Conservation (phyloP, 2,329 filamentous ascomycete species). For the Fusarium transvaalense region DNA sequence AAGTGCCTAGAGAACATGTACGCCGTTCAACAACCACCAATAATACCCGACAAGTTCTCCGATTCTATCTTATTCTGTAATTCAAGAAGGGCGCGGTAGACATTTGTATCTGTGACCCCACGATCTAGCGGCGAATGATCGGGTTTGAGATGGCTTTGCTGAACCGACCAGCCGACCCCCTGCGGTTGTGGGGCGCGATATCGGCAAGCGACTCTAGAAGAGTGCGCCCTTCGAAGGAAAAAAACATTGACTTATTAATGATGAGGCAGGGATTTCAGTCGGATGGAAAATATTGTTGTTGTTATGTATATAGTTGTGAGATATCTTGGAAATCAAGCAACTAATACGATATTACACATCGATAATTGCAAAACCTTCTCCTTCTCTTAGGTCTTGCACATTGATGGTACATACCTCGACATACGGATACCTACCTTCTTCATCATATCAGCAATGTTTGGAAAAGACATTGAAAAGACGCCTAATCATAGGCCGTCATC, state of each 20-base stretch:
- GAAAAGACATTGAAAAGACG: slow-evolving; percentile 40
- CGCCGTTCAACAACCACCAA: neutral
- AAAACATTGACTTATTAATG: slow-evolving; percentile 16
- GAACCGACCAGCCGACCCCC: slow-evolving; percentile 12
- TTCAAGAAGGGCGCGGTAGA: slow-evolving; percentile 24
- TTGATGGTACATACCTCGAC: slow-evolving; percentile 19
- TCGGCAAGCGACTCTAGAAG: slow-evolving; percentile 30
- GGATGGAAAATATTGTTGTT: slow-evolving; percentile 6
- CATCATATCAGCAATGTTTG: slow-evolving; percentile 37
- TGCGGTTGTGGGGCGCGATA: slow-evolving; percentile 41
- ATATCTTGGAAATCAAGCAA: slow-evolving; percentile 6
- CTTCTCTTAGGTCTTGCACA: slow-evolving; percentile 5
- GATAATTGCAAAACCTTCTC: neutral
- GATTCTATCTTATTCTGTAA: neutral
- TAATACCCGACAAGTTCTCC: neutral
- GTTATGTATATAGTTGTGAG: slow-evolving; percentile 36
- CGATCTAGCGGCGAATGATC: slow-evolving; percentile 18
- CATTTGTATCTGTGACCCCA: neutral
- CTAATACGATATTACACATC: neutral
- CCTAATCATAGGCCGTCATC: slow-evolving; percentile 16
- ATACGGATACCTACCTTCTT: neutral
- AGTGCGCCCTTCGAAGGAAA: slow-evolving; percentile 24
- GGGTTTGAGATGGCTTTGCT: slow-evolving; percentile 11
- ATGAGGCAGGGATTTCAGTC: neutral
- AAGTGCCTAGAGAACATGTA: neutral